Conservation (phyloP, 1,284 basidiomycete genomes). For the Heimioporus retisporus region DNA sequence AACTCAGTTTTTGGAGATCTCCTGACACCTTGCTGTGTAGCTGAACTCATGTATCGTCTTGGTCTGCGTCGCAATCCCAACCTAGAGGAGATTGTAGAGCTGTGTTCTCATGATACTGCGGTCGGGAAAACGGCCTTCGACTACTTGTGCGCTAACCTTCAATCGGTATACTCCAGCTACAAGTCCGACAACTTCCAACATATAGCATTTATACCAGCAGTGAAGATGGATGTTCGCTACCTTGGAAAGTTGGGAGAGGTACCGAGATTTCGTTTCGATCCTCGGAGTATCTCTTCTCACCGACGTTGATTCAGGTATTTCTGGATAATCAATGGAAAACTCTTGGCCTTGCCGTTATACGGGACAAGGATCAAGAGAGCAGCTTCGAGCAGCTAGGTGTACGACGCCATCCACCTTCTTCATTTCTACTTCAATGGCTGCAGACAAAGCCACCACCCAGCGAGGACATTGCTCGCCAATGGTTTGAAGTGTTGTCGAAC, state of each 20-base stretch:
- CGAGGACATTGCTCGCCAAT: slow-evolving; percentile 61
- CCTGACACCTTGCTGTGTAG: neutral
- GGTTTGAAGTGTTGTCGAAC: slow-evolving; percentile 60
- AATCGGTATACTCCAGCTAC: slow-evolving; percentile 70
- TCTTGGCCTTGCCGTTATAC: slow-evolving; percentile 75
- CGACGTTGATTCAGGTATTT: slow-evolving; percentile 65
- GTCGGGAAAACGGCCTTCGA: slow-evolving; percentile 68
- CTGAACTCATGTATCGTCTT: slow-evolving; percentile 7
- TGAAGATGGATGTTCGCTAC: neutral
- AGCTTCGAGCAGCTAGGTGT: slow-evolving; percentile 76
- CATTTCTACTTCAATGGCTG: slow-evolving; percentile 58
- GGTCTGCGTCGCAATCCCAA: slow-evolving; percentile 42
- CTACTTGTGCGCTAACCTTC: slow-evolving; percentile 80
- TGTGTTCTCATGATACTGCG: slow-evolving; percentile 68
- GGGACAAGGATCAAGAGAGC: slow-evolving; percentile 58
- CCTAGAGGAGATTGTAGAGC: slow-evolving; percentile 68
- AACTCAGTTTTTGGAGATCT: neutral
- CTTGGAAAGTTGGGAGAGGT: slow-evolving; percentile 76
- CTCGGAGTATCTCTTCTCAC: neutral
- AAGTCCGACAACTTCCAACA: slow-evolving; percentile 60
- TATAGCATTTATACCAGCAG: slow-evolving; percentile 41
- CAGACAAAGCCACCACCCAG: slow-evolving; percentile 63
- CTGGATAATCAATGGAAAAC: slow-evolving; percentile 73
- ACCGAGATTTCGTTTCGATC: neutral
- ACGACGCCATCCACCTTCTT: slow-evolving; percentile 74